Evolutionary conservation across 164 flowering plant species (phyloP), one percentile per base, ranked within the genome.

Genomic region (Echeveria elegans): DNA sequence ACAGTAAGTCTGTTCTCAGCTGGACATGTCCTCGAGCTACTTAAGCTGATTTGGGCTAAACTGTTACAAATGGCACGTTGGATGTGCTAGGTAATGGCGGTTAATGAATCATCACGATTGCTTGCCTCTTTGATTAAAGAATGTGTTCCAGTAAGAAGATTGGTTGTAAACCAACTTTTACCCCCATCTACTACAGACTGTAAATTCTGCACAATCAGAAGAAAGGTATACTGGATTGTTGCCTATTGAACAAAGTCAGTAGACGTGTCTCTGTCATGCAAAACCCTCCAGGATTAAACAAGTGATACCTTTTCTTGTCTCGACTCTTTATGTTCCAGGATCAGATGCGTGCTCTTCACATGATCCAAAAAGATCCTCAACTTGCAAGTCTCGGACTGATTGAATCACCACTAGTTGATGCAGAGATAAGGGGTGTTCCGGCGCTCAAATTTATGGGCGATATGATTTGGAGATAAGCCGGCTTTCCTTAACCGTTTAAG

Each of bases 361-460:
- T 88, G 86, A 86, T 95, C 41, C 65, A 68, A 68, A 77, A 63
- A 73, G 99, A 95, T 80, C 77, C 87, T 68, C 94, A 87, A 68
- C 92, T 90, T 52, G 68, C 82, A 11, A 70, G 72, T 66, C 78
- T 92, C 91, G 80, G 69, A n/a, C 34, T 87, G 73, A 76, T 88
- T 64, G 77, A 92, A 75, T 94, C 98, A 68, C 97, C 97, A 37
- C 83, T 95, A 14, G 97, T 95, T 75, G 99, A 95, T 77, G 87
- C 92, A 6, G 99, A 95, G 79, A 95, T 95, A 72, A 81, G 99
- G 77, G 99, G 99, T 26, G 91, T 95, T 70, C 99, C 97, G 41
- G 99, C 97, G 69, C 92, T 95, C 71, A 86, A 72, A 73, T 95
- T 95, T 76, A 59, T 92, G 81, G 97, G 94, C 8, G 96, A 90